These are phyloP conservation scores for fission yeast (Schizosaccharomyces pombe) DNA, from an alignment of 805 yeast species.

Conservation along the genomic window DNA sequence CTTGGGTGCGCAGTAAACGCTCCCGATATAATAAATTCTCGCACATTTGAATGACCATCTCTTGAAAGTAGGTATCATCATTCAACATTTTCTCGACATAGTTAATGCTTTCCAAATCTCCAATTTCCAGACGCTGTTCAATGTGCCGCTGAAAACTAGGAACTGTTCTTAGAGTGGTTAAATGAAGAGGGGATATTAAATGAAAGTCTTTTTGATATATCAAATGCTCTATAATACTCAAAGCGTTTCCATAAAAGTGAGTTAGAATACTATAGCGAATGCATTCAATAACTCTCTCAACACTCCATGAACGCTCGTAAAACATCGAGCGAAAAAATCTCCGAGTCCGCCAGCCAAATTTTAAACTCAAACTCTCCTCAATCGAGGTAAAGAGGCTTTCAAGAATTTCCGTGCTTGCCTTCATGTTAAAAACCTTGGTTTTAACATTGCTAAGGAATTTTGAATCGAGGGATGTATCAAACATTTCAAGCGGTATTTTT, in stretches of 20 bases:
- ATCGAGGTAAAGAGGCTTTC: neutral
- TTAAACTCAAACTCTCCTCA: neutral
- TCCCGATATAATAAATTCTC: neutral
- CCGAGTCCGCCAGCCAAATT: neutral
- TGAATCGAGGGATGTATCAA: neutral
- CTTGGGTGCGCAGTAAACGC: neutral
- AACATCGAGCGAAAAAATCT: neutral
- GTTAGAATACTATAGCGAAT: neutral
- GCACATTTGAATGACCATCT: neutral
- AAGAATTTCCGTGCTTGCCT: neutral
- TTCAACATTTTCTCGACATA: neutral
- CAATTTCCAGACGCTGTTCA: neutral
- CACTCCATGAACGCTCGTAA: neutral
- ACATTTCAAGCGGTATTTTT: neutral
- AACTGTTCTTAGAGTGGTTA: neutral
- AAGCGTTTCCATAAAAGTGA: slow-evolving; percentile 1
- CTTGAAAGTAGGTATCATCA: neutral
- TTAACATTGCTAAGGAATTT: neutral
- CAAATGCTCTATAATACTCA: neutral
- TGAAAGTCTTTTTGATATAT: neutral
- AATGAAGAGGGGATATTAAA: neutral
- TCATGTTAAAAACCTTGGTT: neutral
- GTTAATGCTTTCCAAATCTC: neutral
- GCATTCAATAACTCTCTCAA: neutral
- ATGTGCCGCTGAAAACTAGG: neutral